These are phyloP conservation scores for Elongisporangium undulatum DNA, from an alignment of 352 stramenopile species.

Conservation along the genomic window DNA sequence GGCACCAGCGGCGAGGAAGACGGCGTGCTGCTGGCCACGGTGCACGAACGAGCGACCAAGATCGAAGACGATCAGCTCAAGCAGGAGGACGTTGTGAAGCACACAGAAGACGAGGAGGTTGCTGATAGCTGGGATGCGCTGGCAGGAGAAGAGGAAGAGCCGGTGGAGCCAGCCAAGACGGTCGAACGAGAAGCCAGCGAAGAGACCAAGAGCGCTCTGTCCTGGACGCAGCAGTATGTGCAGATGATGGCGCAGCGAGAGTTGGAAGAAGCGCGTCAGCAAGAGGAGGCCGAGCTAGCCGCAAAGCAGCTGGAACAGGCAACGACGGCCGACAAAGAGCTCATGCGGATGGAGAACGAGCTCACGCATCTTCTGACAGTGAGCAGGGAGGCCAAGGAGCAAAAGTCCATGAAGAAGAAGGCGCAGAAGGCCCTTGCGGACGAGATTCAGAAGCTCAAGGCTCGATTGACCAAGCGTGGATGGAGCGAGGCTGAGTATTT, in stretches of 20 bases:
- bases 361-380: constrained; percentile 31
- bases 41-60: constrained; percentile 8
- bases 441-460: constrained; percentile 14
- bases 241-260: constrained; percentile 44
- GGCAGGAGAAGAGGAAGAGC: constrained; percentile 5
- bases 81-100: not conserved
- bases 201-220: constrained; percentile 28
- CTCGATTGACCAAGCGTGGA: constrained; percentile 14
- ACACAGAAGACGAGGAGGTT: constrained; percentile 1
- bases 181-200: constrained; percentile 8
- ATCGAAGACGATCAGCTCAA: not conserved
- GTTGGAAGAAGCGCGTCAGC: constrained; percentile 28
- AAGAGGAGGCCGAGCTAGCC: constrained; percentile 11
- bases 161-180: not conserved
- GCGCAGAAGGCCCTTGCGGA: constrained; percentile 30
- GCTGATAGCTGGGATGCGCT: constrained; percentile 24
- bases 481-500: constrained; percentile 23
- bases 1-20: constrained; percentile 9
- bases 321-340: constrained; percentile 26
- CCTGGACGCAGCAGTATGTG: constrained; percentile 78
- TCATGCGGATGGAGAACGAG: constrained; percentile 45
- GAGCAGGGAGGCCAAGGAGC: constrained; percentile 33
- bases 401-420: constrained; percentile 55
- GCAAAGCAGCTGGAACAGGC: constrained; percentile 3
- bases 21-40: constrained; percentile 27